These are phyloP conservation scores for Shiraia sp. DNA, from an alignment of 2,329 filamentous ascomycete genomes.

Conservation along the genomic window DNA sequence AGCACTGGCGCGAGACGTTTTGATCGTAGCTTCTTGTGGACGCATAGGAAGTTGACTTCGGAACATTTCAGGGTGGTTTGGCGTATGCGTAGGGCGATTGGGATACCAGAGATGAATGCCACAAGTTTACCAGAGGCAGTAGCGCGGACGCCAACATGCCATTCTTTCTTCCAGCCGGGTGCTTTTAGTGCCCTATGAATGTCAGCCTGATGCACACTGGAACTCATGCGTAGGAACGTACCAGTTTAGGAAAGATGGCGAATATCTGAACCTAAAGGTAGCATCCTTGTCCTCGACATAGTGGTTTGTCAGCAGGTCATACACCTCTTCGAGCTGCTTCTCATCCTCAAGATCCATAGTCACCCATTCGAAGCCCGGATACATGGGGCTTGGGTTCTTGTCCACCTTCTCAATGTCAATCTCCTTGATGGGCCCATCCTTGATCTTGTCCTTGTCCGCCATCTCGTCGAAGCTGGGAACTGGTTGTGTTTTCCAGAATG, in stretches of 20 bases:
- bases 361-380: constrained; percentile 88
- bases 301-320: constrained; percentile 86
- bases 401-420: constrained; percentile 79
- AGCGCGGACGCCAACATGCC: constrained; percentile 92
- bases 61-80: constrained; percentile 74
- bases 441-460: constrained; percentile 47
- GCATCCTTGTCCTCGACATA: constrained; percentile 98
- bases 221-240: constrained; percentile 47
- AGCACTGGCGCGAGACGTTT: constrained; percentile 92
- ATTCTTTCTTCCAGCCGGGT: constrained; percentile 90
- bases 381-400: constrained; percentile 73
- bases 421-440: constrained; percentile 82
- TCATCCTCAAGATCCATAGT: constrained; percentile 83
- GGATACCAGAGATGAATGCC: constrained; percentile 94
- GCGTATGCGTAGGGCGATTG: constrained; percentile 79
- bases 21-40: constrained; percentile 95
- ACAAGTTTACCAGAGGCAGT: constrained; percentile 83
- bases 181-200: constrained; percentile 80
- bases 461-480: constrained; percentile 76
- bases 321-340: constrained; percentile 81
- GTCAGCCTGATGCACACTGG: constrained; percentile 9
- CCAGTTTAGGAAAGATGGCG: constrained; percentile 85
- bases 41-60: constrained; percentile 97
- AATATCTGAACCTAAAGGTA: constrained; percentile 98
- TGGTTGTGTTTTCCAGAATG: constrained; percentile 98